Evolutionary conservation across 768 basidiomycete genomes (phyloP).

Genomic region (Trametes sanguinea): DNA sequence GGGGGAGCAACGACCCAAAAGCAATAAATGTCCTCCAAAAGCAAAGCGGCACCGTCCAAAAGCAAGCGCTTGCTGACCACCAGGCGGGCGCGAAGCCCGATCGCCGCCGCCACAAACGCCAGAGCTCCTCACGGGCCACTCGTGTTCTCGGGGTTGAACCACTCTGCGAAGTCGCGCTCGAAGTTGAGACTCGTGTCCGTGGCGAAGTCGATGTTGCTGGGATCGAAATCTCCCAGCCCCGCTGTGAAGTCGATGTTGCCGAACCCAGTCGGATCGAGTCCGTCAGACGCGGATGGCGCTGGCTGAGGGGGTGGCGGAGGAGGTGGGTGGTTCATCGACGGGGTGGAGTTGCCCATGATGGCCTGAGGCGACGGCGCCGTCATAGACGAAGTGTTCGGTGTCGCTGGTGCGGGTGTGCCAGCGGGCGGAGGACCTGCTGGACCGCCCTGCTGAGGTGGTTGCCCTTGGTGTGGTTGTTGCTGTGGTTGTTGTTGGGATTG

Average conservation of each 20-base stretch:
- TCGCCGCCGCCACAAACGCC: background rate
- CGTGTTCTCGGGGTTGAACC: conserved; percentile 60
- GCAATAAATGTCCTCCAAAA: conserved; percentile 6
- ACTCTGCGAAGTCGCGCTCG: conserved; percentile 74
- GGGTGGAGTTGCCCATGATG: conserved; percentile 31
- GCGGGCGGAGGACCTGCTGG: conserved; percentile 28
- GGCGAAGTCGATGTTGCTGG: conserved; percentile 13
- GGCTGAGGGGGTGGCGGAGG: conserved; percentile 21
- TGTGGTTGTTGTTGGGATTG: background rate
- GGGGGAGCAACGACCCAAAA: background rate
- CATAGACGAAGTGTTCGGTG: conserved; percentile 37
- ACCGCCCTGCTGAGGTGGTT: conserved; percentile 5
- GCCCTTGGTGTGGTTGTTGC: conserved; percentile 11
- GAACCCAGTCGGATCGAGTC: conserved; percentile 17
- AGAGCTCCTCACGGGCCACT: background rate
- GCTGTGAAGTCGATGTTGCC: conserved; percentile 41
- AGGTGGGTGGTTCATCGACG: conserved; percentile 18
- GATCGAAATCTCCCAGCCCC: conserved; percentile 43
- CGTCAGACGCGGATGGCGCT: conserved; percentile 24
- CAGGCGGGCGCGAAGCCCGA: background rate
- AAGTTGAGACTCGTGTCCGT: conserved; percentile 48
- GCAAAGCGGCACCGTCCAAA: background rate
- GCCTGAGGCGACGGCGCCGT: conserved; percentile 42
- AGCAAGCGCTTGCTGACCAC: background rate
- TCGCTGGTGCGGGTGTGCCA: conserved; percentile 36